These are phyloP conservation scores for Curvularia eragrostidis DNA, from an alignment of 2,329 filamentous ascomycete species.

Conservation along the genomic window DNA sequence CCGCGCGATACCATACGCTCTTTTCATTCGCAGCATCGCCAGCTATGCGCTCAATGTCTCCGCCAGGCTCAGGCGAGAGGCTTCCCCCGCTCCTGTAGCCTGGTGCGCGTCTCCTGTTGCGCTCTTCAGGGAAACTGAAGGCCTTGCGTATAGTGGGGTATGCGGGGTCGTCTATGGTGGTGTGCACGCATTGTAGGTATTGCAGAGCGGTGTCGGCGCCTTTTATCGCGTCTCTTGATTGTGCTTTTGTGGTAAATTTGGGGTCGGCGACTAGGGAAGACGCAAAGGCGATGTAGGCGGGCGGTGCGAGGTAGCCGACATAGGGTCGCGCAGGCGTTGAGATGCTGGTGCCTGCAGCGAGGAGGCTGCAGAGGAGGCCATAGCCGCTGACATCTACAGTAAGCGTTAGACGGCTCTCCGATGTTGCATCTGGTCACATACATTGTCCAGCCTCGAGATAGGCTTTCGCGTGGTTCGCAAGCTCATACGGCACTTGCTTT, in stretches of 20 bases:
- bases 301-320: constrained; percentile 69
- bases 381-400: constrained; percentile 43
- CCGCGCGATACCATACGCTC: constrained; percentile 75
- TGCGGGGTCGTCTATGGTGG: constrained; percentile 69
- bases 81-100: constrained; percentile 31
- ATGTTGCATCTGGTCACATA: constrained; percentile 11
- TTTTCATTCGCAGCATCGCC: constrained; percentile 65
- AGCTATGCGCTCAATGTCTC: constrained; percentile 48
- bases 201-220: constrained; percentile 71
- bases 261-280: constrained; percentile 85
- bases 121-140: constrained; percentile 66
- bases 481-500: constrained; percentile 43
- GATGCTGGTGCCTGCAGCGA: constrained; percentile 42
- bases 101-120: constrained; percentile 31
- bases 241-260: constrained; percentile 74
- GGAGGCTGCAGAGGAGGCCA: constrained; percentile 43
- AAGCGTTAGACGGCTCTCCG: constrained; percentile 6
- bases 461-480: constrained; percentile 47
- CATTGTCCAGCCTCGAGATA: constrained; percentile 47
- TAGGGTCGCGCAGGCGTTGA: constrained; percentile 44
- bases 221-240: constrained; percentile 65
- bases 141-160: constrained; percentile 72
- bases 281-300: constrained; percentile 77
- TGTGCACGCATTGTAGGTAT: constrained; percentile 72
- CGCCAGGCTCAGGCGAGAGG: constrained; percentile 41